Percentiles rank a stretch among this genome's conserved stretches.
Evolutionary conservation across 108 stramenopile genomes (phyloP).

Genomic region (Cyclotella cryptica): DNA sequence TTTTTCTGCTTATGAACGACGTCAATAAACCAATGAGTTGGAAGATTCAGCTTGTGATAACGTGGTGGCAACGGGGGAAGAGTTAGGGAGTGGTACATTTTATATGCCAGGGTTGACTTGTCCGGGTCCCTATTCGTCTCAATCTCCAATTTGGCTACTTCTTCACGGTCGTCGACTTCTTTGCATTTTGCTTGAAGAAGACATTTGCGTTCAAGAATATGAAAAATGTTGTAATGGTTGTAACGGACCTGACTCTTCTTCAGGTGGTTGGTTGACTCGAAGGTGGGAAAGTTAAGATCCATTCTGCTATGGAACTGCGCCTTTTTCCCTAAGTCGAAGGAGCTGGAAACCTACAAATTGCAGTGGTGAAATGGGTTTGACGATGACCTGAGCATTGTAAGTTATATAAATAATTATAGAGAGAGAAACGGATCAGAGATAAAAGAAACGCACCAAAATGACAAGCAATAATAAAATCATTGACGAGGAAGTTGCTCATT

Average conservation of each 20-base stretch:
- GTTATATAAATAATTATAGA: no score
- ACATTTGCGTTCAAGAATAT: conserved; percentile 27
- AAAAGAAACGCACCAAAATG: no score
- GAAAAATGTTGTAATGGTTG: conserved; percentile 30
- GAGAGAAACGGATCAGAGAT: no score
- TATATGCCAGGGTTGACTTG: background rate
- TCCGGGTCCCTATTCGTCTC: background rate
- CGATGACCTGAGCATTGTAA: no score
- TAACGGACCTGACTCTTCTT: conserved; percentile 10
- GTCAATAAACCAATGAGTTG: conserved; percentile 24
- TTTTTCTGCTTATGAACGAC: conserved; percentile 12
- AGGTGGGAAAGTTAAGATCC: background rate
- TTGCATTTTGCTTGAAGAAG: conserved; percentile 7
- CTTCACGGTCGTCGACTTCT: background rate
- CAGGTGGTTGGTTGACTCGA: background rate
- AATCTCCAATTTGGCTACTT: background rate
- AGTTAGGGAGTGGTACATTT: conserved; percentile 1
- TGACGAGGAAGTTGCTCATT: no score
- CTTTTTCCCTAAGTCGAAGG: no score
- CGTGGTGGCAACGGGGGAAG: conserved; percentile 10
- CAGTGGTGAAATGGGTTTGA: no score
- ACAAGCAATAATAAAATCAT: no score
- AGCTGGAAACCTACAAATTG: no score
- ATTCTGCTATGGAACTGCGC: background rate
- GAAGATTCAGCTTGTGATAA: conserved; percentile 10